A percentile compares a stretch with the other conserved stretches of the same genome.
Conservation (phyloP, 2,329 filamentous ascomycete genomes). For the Pseudopithomyces maydicus region DNA sequence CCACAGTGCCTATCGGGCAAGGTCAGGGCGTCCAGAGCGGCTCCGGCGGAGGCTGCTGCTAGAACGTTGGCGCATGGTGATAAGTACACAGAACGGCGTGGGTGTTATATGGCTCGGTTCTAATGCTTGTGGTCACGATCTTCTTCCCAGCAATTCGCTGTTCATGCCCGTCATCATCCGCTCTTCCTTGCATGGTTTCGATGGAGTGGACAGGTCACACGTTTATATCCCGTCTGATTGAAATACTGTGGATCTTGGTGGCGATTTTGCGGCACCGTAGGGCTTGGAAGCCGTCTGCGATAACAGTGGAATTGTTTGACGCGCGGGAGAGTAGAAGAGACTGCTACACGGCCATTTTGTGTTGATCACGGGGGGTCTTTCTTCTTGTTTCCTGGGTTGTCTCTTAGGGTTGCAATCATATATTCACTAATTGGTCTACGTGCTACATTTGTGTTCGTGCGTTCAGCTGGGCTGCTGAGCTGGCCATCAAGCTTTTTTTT, state of each 20-base stretch:
- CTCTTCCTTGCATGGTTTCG: constrained; percentile 39
- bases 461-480: no score
- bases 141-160: constrained; percentile 21
- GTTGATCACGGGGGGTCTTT: constrained; percentile 29
- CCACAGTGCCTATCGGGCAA: constrained; percentile 92
- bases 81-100: constrained; percentile 32
- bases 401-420: constrained; percentile 32
- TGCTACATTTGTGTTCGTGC: neutral
- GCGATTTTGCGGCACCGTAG: constrained; percentile 24
- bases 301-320: neutral
- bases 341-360: constrained; percentile 33
- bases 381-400: constrained; percentile 30
- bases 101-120: constrained; percentile 33
- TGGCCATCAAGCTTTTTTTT: neutral
- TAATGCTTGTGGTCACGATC: constrained; percentile 39
- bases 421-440: constrained; percentile 11
- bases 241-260: constrained; percentile 32
- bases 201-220: constrained; percentile 27
- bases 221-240: constrained; percentile 24
- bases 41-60: constrained; percentile 88
- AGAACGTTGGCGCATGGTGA: constrained; percentile 50
- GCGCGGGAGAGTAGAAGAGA: constrained; percentile 16
- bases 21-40: constrained; percentile 92
- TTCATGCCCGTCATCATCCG: constrained; percentile 28
- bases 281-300: constrained; percentile 16